A percentile compares a stretch with the other conserved stretches of the same genome.
Evolutionary conservation across 2,329 filamentous ascomycete genomes (phyloP).

Genomic region (Epichloe glyceriae): DNA sequence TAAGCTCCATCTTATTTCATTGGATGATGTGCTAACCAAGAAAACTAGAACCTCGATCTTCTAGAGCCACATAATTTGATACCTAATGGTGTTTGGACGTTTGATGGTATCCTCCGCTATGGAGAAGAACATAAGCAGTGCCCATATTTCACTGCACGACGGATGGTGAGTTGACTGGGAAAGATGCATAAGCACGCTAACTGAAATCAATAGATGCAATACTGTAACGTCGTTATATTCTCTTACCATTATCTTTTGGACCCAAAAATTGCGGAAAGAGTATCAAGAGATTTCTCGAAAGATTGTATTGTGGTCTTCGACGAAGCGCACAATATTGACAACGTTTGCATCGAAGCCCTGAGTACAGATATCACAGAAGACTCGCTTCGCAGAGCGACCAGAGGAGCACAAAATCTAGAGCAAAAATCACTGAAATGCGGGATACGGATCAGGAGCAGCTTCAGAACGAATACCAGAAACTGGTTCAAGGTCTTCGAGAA

Average conservation of each 20-base stretch:
- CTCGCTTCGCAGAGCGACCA: conserved; percentile 77
- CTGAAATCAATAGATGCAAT: conserved; percentile 60
- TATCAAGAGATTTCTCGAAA: conserved; percentile 90
- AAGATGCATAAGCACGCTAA: conserved; percentile 5
- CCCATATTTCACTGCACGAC: conserved; percentile 87
- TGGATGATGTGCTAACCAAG: background rate
- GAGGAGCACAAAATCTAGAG: conserved; percentile 84
- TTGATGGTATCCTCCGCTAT: conserved; percentile 78
- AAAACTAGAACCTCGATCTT: conserved; percentile 67
- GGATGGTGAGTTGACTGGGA: conserved; percentile 55
- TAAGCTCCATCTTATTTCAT: background rate
- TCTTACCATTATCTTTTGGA: conserved; percentile 97
- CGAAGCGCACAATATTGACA: conserved; percentile 98
- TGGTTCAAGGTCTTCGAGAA: conserved; percentile 81
- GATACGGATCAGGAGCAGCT: conserved; percentile 89
- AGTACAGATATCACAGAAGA: conserved; percentile 97
- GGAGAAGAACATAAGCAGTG: conserved; percentile 95
- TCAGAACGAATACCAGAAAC: conserved; percentile 87
- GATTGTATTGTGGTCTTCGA: conserved; percentile 99
- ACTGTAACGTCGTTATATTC: conserved; percentile 98
- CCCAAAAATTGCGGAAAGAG: conserved; percentile 91
- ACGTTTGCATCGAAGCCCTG: conserved; percentile 94
- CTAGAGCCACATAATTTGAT: conserved; percentile 91
- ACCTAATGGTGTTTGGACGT: conserved; percentile 88
- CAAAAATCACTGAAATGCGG: conserved; percentile 90